Evolutionary conservation across 352 stramenopile genomes (phyloP).

Genomic region (Phytophthora boehmeriae): DNA sequence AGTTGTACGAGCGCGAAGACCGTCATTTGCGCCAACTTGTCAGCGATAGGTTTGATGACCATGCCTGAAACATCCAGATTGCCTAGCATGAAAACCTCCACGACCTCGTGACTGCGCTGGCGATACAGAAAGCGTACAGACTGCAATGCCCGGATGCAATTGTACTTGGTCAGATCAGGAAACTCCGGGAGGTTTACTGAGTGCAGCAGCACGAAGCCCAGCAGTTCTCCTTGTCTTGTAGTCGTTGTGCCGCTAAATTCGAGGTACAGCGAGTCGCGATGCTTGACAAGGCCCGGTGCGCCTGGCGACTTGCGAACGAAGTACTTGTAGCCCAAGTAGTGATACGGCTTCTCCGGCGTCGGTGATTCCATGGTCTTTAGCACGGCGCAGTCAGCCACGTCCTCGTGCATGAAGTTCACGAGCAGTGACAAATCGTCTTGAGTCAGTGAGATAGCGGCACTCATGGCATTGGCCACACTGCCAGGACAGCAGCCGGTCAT

Average conservation of each 20-base stretch:
- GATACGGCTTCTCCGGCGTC: constrained; percentile 41
- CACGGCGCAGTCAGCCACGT: constrained; percentile 36
- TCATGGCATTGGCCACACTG: constrained; percentile 54
- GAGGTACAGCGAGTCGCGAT: constrained; percentile 58
- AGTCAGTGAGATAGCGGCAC: constrained; percentile 44
- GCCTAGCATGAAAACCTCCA: constrained; percentile 64
- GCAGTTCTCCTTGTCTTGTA: constrained; percentile 33
- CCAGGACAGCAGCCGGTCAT: constrained; percentile 49
- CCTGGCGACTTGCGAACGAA: constrained; percentile 47
- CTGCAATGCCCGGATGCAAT: constrained; percentile 52
- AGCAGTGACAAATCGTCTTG: constrained; percentile 54
- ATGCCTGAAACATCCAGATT: constrained; percentile 42
- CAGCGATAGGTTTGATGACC: constrained; percentile 39
- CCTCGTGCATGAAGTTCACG: constrained; percentile 46
- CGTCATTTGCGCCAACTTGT: constrained; percentile 37
- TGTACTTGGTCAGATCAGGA: constrained; percentile 42
- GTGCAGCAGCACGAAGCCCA: constrained; percentile 60
- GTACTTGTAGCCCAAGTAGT: constrained; percentile 69
- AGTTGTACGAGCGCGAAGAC: constrained; percentile 48
- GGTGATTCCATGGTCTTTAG: constrained; percentile 33
- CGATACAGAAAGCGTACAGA: constrained; percentile 51
- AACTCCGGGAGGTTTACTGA: constrained; percentile 55
- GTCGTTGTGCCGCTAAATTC: constrained; percentile 47
- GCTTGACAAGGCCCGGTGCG: constrained; percentile 40
- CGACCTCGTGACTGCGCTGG: constrained; percentile 45